These are phyloP conservation scores for Pseudopithomyces chartarum DNA, from an alignment of 2,329 filamentous ascomycete genomes.

Conservation along the genomic window DNA sequence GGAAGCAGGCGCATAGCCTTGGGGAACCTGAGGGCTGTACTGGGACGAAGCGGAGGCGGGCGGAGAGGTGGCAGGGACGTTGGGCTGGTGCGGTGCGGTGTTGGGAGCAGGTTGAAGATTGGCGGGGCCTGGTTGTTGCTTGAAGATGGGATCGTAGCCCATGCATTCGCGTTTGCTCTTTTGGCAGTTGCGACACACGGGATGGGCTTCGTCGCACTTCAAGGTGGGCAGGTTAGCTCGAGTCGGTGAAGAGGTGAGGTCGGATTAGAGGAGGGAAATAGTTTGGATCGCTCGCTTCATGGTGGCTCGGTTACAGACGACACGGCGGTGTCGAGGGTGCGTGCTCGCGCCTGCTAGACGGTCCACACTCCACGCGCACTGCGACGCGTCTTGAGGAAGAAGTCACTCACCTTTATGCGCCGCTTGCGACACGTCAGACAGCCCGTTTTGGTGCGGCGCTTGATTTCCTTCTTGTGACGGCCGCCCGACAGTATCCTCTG, in stretches of 20 bases:
- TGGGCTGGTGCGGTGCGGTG: slow-evolving; percentile 41
- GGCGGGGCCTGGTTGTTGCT: slow-evolving; percentile 70
- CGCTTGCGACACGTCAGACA: slow-evolving; percentile 64
- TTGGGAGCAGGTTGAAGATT: slow-evolving; percentile 74
- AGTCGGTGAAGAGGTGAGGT: slow-evolving; percentile 30
- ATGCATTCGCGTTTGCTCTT: slow-evolving; percentile 87
- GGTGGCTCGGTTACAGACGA: slow-evolving; percentile 43
- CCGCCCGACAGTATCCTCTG: slow-evolving; percentile 64
- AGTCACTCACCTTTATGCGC: slow-evolving; percentile 66
- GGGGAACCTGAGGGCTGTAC: slow-evolving; percentile 48
- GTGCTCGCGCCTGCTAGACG: slow-evolving; percentile 4
- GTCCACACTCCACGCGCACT: slow-evolving; percentile 25
- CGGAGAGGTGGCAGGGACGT: slow-evolving; percentile 38
- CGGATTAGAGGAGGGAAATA: slow-evolving; percentile 35
- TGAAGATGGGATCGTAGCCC: slow-evolving; percentile 87
- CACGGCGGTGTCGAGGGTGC: slow-evolving; percentile 24
- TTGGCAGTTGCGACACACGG: slow-evolving; percentile 86
- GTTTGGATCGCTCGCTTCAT: slow-evolving; percentile 44
- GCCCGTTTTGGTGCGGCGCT: slow-evolving; percentile 75
- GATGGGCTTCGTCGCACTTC: slow-evolving; percentile 95
- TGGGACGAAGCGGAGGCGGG: slow-evolving; percentile 29
- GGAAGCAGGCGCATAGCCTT: slow-evolving; percentile 52
- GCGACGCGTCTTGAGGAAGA: slow-evolving; percentile 29
- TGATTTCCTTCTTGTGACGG: slow-evolving; percentile 74
- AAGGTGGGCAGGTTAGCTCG: slow-evolving; percentile 30